These are phyloP conservation scores for Chaetomium globosum DNA, from an alignment of 2,329 filamentous ascomycete species.

Conservation along the genomic window DNA sequence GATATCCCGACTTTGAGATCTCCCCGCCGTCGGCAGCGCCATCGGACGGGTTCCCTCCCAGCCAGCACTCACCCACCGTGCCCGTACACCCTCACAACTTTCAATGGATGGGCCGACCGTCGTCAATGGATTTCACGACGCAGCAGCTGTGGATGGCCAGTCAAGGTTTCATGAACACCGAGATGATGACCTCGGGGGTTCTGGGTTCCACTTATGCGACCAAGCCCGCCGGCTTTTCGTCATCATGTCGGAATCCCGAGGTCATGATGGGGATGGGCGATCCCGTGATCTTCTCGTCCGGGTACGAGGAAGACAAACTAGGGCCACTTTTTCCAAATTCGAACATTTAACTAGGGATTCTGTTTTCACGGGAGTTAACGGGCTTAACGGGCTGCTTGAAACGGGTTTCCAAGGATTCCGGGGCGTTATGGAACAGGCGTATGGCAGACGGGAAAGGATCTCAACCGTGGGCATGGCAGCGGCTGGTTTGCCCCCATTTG, in stretches of 20 bases:
- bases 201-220: constrained; percentile 58
- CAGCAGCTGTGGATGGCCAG: constrained; percentile 23
- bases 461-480: neutral
- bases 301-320: constrained; percentile 53
- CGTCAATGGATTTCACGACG: constrained; percentile 18
- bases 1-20: constrained; percentile 45
- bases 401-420: neutral
- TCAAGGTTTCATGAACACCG: constrained; percentile 14
- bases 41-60: constrained; percentile 26
- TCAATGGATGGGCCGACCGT: constrained; percentile 17
- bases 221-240: constrained; percentile 55
- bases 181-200: constrained; percentile 35
- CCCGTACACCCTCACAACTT: constrained; percentile 19
- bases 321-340: constrained; percentile 31
- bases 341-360: constrained; percentile 4
- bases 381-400: neutral
- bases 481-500: neutral
- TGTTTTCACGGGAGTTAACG: neutral
- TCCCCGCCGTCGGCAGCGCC: constrained; percentile 40
- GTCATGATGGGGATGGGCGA: constrained; percentile 61
- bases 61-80: constrained; percentile 18
- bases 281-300: constrained; percentile 60
- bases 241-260: constrained; percentile 54
- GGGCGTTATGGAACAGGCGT: constrained; percentile 13
- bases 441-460: neutral